Percentiles rank a stretch among this genome's conserved stretches.
Conservation (phyloP, 2,329 filamentous ascomycete species). For the Stachybotrys chlorohalonatus region DNA sequence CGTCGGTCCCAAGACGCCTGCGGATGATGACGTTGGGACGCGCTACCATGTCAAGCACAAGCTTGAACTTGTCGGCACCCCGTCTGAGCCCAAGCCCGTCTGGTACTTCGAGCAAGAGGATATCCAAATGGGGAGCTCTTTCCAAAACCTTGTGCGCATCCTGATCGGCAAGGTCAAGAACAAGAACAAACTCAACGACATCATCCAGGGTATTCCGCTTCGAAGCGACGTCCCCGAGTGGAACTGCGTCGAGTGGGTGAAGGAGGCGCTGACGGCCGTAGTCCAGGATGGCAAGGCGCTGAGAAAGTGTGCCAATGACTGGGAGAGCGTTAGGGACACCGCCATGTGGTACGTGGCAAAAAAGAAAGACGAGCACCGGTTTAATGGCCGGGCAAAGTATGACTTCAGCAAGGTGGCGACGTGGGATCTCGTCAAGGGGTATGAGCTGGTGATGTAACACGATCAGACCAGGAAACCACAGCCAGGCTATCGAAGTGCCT, state of each 20-base stretch:
- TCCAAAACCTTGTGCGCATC: slow-evolving; percentile 9
- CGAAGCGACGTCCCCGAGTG: background rate
- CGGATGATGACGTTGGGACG: background rate
- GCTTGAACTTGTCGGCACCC: slow-evolving; percentile 1
- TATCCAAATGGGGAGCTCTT: slow-evolving; percentile 1
- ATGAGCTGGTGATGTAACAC: too few relatives aligned
- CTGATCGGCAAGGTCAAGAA: slow-evolving; percentile 19
- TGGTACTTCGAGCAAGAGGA: slow-evolving; percentile 18
- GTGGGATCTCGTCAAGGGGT: slow-evolving; percentile 14
- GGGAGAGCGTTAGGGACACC: slow-evolving; percentile 22
- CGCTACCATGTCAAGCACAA: slow-evolving; percentile 23
- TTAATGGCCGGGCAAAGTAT: slow-evolving; percentile 24
- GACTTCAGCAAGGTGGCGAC: slow-evolving; percentile 21
- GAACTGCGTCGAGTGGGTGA: slow-evolving; percentile 29
- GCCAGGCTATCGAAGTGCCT: too few relatives aligned
- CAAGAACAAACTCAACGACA: slow-evolving; percentile 10
- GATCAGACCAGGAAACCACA: too few relatives aligned
- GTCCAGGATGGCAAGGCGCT: slow-evolving; percentile 18
- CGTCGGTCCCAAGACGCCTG: slow-evolving; percentile 21
- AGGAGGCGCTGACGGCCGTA: slow-evolving; percentile 25
- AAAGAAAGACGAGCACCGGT: slow-evolving; percentile 29
- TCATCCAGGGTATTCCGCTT: slow-evolving; percentile 12
- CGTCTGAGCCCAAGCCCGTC: slow-evolving; percentile 2
- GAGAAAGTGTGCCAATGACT: slow-evolving; percentile 20
- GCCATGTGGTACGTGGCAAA: slow-evolving; percentile 27